Evolutionary conservation across 1,284 basidiomycete genomes (phyloP), one percentile per base, ranked within the genome.

Genomic region (Cryptococcus floricola): DNA sequence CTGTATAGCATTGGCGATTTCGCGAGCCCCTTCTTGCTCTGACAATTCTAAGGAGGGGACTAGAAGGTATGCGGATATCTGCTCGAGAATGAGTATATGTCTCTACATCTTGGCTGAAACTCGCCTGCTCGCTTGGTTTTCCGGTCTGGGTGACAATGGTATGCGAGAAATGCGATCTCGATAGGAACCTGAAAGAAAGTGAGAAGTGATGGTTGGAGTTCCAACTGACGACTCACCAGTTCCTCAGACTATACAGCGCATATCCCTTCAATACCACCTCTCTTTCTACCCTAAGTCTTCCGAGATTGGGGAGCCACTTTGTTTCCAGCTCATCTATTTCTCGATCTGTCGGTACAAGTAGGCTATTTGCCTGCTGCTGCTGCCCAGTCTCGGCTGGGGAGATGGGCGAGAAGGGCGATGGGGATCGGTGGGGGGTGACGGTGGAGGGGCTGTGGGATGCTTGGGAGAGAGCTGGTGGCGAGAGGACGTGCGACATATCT

Each of bases 61-160:
- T 2, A 75, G 56, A 16, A 73, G 56, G 46, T 75, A 75, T 19
- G 65, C 69, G 4, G 71, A 65, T 23, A 75, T 69, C 71, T 74
- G 51, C 18, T n/a, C 41, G 23, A 42, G 23, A n/a, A 23, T 42
- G 8, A 23, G 41, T 12, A 23, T 3, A 10, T 38, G 16, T 23
- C 19, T 38, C 46, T 23, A 12, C 8, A 48, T 19, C 25, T 14
- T 19, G 25, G 39, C 25, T 5, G 41, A 1, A 7, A 60, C 65
- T 50, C 25, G 73, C 72, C 34, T 66, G 61, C 13, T 75, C 73
- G 1, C 64, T 70, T 9, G 69, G 69, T 59, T 74, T 74, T n/a
- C 71, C 71, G 2, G 73, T 74, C 25, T 67, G 67, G 9, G 71
- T 67, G 6, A 68, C 72, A 39, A 75, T 75, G 23, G 64, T 73